phyloP scores from a whole-genome alignment of 2,329 filamentous ascomycete genomes.

The Corinectria fuckeliana region DNA sequence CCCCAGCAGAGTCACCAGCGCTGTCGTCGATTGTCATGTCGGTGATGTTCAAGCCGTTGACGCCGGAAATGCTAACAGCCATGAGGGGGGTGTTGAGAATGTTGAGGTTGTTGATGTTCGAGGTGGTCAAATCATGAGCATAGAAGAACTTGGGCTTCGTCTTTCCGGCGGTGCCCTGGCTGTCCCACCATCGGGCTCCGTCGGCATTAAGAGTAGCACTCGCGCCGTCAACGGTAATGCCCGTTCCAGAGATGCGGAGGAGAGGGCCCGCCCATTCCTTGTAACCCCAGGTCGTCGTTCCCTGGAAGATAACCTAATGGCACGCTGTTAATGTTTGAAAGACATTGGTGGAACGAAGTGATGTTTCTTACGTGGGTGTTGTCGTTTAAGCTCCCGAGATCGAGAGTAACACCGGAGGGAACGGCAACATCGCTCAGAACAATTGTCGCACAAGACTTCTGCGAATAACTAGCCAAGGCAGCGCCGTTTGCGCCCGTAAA shows the following conservation, averaged over 20 bases:
- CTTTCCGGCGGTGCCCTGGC: constrained; percentile 27
- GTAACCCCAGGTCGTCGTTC: constrained; percentile 33
- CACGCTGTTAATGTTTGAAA: not conserved
- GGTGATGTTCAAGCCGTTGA: constrained; percentile 44
- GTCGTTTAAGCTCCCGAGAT: constrained; percentile 29
- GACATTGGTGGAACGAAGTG: too few relatives aligned
- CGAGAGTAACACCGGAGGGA: constrained; percentile 28
- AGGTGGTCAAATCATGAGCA: constrained; percentile 35
- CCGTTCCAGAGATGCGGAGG: constrained; percentile 26
- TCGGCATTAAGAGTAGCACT: constrained; percentile 29
- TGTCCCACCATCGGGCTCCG: constrained; percentile 34
- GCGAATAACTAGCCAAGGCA: constrained; percentile 18
- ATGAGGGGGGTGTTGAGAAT: constrained; percentile 52
- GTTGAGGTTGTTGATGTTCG: constrained; percentile 46
- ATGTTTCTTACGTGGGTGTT: constrained; percentile 19
- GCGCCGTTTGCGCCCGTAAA: constrained; percentile 31
- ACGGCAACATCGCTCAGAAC: constrained; percentile 25
- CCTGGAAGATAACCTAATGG: constrained; percentile 31
- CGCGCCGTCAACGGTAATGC: constrained; percentile 33
- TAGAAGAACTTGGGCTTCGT: constrained; percentile 36
- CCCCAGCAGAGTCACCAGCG: constrained; percentile 43
- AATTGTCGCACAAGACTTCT: constrained; percentile 28
- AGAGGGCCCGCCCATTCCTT: constrained; percentile 35
- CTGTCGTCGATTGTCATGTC: constrained; percentile 49
- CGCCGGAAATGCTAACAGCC: constrained; percentile 47